These are phyloP conservation scores for Scedosporium dehoogii DNA, from an alignment of 2,329 filamentous ascomycete genomes.

Conservation along the genomic window DNA sequence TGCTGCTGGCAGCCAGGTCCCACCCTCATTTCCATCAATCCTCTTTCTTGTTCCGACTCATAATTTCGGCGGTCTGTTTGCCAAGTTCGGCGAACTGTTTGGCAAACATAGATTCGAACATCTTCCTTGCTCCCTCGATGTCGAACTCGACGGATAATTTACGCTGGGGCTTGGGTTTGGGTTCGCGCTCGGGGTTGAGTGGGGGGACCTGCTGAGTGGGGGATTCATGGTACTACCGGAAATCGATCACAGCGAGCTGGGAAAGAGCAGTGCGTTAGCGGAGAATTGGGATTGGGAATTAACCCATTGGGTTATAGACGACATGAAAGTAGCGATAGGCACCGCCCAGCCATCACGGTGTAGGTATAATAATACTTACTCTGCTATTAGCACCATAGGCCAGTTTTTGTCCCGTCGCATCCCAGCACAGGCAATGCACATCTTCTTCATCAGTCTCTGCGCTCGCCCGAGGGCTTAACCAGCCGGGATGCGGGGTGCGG, in stretches of 20 bases:
- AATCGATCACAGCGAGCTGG: slow-evolving; percentile 40
- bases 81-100: too few species aligned
- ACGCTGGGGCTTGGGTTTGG: too few species aligned
- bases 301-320: too few species aligned
- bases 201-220: background rate
- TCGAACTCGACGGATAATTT: too few species aligned
- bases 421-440: slow-evolving; percentile 53
- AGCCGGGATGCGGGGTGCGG: slow-evolving; percentile 42
- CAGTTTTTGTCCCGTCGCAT: slow-evolving; percentile 49
- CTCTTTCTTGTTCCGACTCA: too few species aligned
- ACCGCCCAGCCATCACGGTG: background rate
- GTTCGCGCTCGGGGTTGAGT: background rate
- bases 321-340: too few species aligned
- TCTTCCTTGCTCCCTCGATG: too few species aligned
- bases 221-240: slow-evolving; percentile 18
- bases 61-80: too few species aligned
- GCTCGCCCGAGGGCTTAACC: slow-evolving; percentile 46
- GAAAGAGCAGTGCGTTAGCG: background rate
- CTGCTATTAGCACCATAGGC: slow-evolving; percentile 54
- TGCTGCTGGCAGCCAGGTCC: too few species aligned
- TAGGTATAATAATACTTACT: slow-evolving; percentile 31
- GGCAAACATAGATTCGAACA: too few species aligned
- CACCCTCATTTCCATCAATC: too few species aligned
- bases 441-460: slow-evolving; percentile 48
- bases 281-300: too few species aligned